Conservation (phyloP, 768 basidiomycete species). For the Lentinula boryana region DNA sequence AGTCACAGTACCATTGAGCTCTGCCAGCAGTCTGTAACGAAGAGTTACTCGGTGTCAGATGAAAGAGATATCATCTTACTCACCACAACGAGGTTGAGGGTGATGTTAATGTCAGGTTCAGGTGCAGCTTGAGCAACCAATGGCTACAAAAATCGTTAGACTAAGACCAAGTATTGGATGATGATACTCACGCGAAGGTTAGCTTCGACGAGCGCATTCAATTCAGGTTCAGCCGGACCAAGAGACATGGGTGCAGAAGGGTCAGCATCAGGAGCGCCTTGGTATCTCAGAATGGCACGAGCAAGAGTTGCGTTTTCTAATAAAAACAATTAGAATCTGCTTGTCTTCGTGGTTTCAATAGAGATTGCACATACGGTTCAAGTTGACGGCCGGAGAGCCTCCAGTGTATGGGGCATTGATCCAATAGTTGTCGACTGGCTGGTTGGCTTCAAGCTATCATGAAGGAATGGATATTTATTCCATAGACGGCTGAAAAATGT, state of each 20-base stretch:
- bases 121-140: constrained; percentile 14
- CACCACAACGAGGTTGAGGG: constrained; percentile 18
- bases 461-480: background rate
- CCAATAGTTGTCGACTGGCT: constrained; percentile 43
- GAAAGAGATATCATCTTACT: background rate
- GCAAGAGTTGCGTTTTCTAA: constrained; percentile 21
- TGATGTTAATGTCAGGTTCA: constrained; percentile 17
- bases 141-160: constrained; percentile 5
- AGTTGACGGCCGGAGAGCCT: constrained; percentile 23
- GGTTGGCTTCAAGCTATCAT: constrained; percentile 26
- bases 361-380: constrained; percentile 21
- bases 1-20: constrained; percentile 12
- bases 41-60: background rate
- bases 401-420: constrained; percentile 29
- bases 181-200: constrained; percentile 10
- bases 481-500: too few relatives aligned
- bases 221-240: constrained; percentile 7
- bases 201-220: constrained; percentile 4
- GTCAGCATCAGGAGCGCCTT: constrained; percentile 25
- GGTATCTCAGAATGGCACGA: constrained; percentile 33
- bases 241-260: constrained; percentile 25
- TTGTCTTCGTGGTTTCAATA: background rate
- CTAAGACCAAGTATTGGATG: background rate
- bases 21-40: constrained; percentile 12
- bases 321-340: background rate